These are phyloP conservation scores for Inga laurina DNA, from an alignment of 306 rosid genomes.

Conservation along the genomic window DNA sequence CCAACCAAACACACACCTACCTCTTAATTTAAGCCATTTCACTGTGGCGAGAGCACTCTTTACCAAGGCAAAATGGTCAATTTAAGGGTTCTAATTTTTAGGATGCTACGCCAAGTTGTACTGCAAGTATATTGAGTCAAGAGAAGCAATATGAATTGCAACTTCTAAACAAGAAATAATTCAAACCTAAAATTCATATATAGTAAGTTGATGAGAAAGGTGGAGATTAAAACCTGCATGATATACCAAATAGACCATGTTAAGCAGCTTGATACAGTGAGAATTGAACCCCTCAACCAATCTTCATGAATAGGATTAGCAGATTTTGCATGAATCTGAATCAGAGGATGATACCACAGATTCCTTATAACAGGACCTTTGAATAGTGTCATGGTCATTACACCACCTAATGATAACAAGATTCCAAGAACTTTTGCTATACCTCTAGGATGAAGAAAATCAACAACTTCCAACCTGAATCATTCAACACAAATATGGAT, in stretches of 20 bases:
- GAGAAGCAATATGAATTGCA: neutral
- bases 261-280: constrained; percentile 65
- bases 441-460: constrained; percentile 53
- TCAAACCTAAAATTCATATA: neutral
- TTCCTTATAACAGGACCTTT: constrained; percentile 61
- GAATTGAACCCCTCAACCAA: constrained; percentile 85
- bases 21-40: no score
- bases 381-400: constrained; percentile 76
- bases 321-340: constrained; percentile 45
- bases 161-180: neutral
- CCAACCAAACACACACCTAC: no score
- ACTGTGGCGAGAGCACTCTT: no score
- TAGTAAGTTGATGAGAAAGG: neutral
- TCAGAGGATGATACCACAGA: constrained; percentile 57
- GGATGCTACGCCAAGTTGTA: no score
- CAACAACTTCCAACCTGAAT: constrained; percentile 60
- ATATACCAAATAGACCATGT: constrained; percentile 78
- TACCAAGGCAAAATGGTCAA: no score
- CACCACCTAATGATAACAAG: constrained; percentile 70
- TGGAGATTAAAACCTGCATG: constrained; percentile 67
- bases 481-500: neutral
- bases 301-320: constrained; percentile 40
- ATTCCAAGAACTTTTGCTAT: constrained; percentile 74
- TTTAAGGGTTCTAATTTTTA: no score
- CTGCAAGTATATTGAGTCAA: neutral